Evolutionary conservation across 768 basidiomycete species (phyloP).

Genomic region (Mycena indigotica): DNA sequence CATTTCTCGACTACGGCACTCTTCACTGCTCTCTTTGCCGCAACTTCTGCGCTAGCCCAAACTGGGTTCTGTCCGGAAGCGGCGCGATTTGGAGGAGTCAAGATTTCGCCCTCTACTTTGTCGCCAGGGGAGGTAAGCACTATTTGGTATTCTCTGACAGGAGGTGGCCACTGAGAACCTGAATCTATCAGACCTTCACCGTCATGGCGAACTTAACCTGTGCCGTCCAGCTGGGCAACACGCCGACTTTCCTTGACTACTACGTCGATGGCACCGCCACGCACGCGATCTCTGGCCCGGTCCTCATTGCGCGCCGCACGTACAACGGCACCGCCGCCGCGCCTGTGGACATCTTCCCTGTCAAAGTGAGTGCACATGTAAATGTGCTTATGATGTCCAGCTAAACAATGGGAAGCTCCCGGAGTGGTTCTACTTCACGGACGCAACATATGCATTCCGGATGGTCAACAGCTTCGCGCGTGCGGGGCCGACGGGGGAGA

Average conservation of each 20-base stretch:
- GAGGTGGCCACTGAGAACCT: too few species aligned
- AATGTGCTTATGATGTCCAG: background rate
- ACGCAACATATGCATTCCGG: constrained; percentile 7
- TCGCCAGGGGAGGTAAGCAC: constrained; percentile 11
- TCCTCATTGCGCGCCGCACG: constrained; percentile 16
- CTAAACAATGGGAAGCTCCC: constrained; percentile 1
- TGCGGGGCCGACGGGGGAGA: constrained; percentile 10
- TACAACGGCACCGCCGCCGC: constrained; percentile 11
- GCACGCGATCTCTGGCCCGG: constrained; percentile 6
- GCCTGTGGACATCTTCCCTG: constrained; percentile 11
- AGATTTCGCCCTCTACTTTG: constrained; percentile 16
- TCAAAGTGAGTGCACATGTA: background rate
- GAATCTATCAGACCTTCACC: constrained; percentile 12
- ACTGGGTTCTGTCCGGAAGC: constrained; percentile 16
- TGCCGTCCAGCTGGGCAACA: constrained; percentile 17
- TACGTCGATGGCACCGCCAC: constrained; percentile 3
- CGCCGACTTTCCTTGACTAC: constrained; percentile 21
- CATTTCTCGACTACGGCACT: constrained; percentile 10
- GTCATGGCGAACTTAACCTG: constrained; percentile 18
- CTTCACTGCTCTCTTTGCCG: background rate
- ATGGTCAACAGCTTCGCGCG: constrained; percentile 14
- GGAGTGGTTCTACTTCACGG: constrained; percentile 12
- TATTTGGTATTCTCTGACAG: background rate
- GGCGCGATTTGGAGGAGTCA: constrained; percentile 9
- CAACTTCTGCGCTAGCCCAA: constrained; percentile 4